Evolutionary conservation across 192 early-diverging fungal species (phyloP).

Genomic region (Lobosporangium transversale): DNA sequence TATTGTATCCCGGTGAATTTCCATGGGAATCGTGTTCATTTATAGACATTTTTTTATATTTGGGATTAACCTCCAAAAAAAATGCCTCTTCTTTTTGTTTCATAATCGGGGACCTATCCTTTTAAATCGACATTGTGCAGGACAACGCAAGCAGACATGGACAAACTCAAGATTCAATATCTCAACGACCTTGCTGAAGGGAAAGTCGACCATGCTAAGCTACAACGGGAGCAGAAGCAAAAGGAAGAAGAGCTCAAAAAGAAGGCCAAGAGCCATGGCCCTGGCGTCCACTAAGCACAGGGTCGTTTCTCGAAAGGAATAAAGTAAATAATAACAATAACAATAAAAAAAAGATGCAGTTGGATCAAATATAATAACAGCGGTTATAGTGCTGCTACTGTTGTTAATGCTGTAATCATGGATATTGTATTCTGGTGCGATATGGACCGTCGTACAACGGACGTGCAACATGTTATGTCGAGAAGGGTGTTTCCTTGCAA

Average conservation of each 20-base stretch:
- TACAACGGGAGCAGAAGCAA: constrained; percentile 40
- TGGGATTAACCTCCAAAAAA: no score
- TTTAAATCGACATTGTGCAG: constrained; percentile 21
- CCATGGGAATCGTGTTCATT: no score
- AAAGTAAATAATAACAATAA: neutral
- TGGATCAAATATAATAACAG: neutral
- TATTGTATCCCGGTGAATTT: neutral
- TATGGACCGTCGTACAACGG: no score
- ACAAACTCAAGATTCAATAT: constrained; percentile 61
- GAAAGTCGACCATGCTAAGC: constrained; percentile 41
- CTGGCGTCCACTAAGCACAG: constrained; percentile 32
- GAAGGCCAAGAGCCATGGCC: constrained; percentile 36
- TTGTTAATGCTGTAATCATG: neutral
- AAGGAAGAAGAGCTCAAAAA: constrained; percentile 48
- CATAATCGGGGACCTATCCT: no score
- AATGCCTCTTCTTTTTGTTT: no score
- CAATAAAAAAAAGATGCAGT: neutral
- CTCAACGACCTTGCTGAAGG: constrained; percentile 49
- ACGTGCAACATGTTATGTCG: no score
- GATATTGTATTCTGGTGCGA: no score
- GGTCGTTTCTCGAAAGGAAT: neutral
- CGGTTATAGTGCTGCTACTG: neutral
- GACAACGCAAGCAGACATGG: constrained; percentile 60
- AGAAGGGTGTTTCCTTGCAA: no score
- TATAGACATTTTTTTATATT: no score